Evolutionary conservation across 441 rosid genomes (phyloP).

Genomic region (Kokia cookei): DNA sequence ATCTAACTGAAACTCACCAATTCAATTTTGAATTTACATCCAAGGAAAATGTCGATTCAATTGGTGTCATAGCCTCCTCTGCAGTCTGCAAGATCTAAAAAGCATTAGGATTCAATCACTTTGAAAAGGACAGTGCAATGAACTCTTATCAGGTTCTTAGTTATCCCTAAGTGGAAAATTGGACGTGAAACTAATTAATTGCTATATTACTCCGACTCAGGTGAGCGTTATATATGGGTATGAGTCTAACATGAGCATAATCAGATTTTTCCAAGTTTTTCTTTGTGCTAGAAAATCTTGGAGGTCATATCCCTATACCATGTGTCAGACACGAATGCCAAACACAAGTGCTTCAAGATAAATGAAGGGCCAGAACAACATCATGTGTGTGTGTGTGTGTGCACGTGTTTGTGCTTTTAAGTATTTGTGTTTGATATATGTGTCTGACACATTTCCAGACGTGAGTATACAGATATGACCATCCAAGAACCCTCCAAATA

Average conservation of each 20-base stretch:
- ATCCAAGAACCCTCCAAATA: background rate
- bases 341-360: background rate
- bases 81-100: constrained; percentile 43
- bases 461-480: background rate
- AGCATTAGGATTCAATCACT: constrained; percentile 4
- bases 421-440: background rate
- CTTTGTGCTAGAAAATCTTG: background rate
- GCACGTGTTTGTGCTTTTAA: background rate
- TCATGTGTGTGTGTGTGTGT: background rate
- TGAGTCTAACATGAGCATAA: background rate
- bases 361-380: background rate
- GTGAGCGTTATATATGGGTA: background rate
- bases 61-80: constrained; percentile 75
- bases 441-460: background rate
- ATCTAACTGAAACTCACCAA: constrained; percentile 42
- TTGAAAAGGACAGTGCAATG: background rate
- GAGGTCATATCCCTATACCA: background rate
- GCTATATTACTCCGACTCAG: background rate
- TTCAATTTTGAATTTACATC: constrained; percentile 62
- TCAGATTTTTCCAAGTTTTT: background rate
- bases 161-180: background rate
- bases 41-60: constrained; percentile 68
- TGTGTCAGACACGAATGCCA: background rate
- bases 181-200: background rate
- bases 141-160: background rate